Conservation (phyloP, 2,329 filamentous ascomycete genomes). For the Hirsutella minnesotensis region DNA sequence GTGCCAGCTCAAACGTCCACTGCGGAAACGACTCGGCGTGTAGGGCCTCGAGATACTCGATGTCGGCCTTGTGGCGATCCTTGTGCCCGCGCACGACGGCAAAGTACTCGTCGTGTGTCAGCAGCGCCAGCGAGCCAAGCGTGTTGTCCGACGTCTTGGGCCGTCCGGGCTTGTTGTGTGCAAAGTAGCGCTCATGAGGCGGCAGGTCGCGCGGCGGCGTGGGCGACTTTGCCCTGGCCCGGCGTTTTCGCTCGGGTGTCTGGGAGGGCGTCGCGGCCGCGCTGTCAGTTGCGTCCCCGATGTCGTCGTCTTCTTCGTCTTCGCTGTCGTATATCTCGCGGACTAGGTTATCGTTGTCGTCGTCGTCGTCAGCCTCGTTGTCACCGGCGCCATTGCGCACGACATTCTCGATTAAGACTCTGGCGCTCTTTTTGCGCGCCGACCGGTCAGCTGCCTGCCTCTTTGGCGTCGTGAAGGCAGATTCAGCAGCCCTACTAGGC, state of each 20-base stretch:
- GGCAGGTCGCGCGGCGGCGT: constrained; percentile 74
- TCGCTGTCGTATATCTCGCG: constrained; percentile 41
- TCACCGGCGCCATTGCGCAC: constrained; percentile 53
- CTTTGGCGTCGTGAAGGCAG: constrained; percentile 43
- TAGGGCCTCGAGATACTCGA: constrained; percentile 58
- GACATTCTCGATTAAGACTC: constrained; percentile 61
- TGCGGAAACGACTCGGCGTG: constrained; percentile 78
- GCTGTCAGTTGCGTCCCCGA: constrained; percentile 7
- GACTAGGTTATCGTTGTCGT: constrained; percentile 7
- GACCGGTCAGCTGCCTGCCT: constrained; percentile 70
- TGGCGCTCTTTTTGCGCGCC: constrained; percentile 73
- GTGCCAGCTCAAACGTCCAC: constrained; percentile 81
- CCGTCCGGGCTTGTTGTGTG: constrained; percentile 73
- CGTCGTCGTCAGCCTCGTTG: constrained; percentile 55
- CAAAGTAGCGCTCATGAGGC: constrained; percentile 85
- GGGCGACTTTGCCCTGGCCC: constrained; percentile 43
- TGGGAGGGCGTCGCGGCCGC: constrained; percentile 34
- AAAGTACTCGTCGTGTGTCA: constrained; percentile 91
- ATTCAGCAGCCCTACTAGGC: constrained; percentile 21
- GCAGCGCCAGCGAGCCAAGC: constrained; percentile 58
- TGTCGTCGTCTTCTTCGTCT: constrained; percentile 28
- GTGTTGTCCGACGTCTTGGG: constrained; percentile 82
- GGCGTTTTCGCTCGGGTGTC: constrained; percentile 15
- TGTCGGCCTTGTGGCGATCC: constrained; percentile 60
- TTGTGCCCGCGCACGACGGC: constrained; percentile 45